Evolutionary conservation across 306 rosid species (phyloP).

Genomic region (Leucaena leucocephala): DNA sequence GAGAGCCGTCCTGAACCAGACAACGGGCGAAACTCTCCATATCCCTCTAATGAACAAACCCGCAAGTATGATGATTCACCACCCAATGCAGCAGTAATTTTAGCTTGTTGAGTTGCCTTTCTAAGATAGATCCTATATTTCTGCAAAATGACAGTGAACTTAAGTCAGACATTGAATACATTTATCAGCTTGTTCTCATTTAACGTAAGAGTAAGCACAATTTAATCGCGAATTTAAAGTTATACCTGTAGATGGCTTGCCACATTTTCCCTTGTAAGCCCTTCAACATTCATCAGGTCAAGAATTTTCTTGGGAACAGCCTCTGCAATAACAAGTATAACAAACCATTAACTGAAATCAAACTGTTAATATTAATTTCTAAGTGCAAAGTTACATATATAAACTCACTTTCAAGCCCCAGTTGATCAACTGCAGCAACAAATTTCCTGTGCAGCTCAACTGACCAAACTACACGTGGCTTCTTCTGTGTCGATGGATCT

Average conservation of each 20-base stretch:
- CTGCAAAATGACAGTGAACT: conserved; percentile 50
- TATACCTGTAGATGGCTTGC: conserved; percentile 92
- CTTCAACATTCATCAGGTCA: conserved; percentile 85
- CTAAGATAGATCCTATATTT: conserved; percentile 67
- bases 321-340: conserved; percentile 53
- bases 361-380: not conserved
- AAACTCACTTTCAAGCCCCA: conserved; percentile 79
- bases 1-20: conserved; percentile 53
- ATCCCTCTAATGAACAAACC: conserved; percentile 51
- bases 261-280: conserved; percentile 87
- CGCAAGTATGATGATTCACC: conserved; percentile 53
- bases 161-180: not conserved
- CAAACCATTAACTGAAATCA: not conserved
- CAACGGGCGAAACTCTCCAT: conserved; percentile 48
- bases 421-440: conserved; percentile 65
- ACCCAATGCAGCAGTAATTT: conserved; percentile 47
- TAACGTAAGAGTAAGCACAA: not conserved
- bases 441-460: conserved; percentile 73
- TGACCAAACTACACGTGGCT: conserved; percentile 75
- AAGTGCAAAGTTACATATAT: conserved; percentile 21
- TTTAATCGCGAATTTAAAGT: too few relatives aligned
- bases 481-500: conserved; percentile 63
- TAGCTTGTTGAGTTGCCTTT: conserved; percentile 52
- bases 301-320: conserved; percentile 88
- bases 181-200: not conserved